These are phyloP conservation scores for Heterobasidion parviporum DNA, from an alignment of 1,284 basidiomycete genomes.

Conservation along the genomic window DNA sequence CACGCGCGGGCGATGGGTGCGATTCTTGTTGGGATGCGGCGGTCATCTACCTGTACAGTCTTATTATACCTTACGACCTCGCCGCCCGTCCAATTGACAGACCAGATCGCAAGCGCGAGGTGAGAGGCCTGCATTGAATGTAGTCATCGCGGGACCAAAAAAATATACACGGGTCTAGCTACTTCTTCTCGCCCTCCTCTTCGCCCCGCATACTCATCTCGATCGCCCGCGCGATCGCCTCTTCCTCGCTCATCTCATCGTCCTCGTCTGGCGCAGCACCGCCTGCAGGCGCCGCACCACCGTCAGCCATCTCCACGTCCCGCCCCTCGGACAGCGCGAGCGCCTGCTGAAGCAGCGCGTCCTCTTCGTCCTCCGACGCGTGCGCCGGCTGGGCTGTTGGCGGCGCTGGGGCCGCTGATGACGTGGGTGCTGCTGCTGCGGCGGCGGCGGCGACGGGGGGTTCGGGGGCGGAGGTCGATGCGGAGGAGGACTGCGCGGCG, in stretches of 20 bases:
- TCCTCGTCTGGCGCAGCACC: conserved; percentile 21
- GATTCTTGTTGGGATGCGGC: too few relatives aligned
- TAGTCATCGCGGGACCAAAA: not conserved
- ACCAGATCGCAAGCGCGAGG: too few relatives aligned
- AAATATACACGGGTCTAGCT: not conserved
- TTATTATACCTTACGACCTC: not conserved
- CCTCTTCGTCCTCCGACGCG: conserved; percentile 56
- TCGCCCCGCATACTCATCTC: conserved; percentile 38
- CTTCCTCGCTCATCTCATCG: conserved; percentile 42
- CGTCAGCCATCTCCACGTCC: conserved; percentile 44
- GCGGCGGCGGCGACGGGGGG: not conserved
- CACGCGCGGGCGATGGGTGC: not conserved
- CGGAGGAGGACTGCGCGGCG: conserved; percentile 21
- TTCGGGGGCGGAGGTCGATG: conserved; percentile 11
- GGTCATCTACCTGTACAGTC: not conserved
- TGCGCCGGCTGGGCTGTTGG: conserved; percentile 21
- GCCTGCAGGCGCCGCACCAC: conserved; percentile 5
- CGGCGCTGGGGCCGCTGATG: conserved; percentile 17
- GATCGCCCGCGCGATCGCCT: conserved; percentile 55
- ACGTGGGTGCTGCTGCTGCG: not conserved
- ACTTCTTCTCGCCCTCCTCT: conserved; percentile 17
- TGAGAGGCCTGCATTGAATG: not conserved
- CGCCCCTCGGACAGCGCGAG: conserved; percentile 45
- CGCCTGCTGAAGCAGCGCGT: conserved; percentile 57
- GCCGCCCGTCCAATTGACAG: too few relatives aligned